Conservation (phyloP, 495 filamentous ascomycete species). For the Xylaria acuta region DNA sequence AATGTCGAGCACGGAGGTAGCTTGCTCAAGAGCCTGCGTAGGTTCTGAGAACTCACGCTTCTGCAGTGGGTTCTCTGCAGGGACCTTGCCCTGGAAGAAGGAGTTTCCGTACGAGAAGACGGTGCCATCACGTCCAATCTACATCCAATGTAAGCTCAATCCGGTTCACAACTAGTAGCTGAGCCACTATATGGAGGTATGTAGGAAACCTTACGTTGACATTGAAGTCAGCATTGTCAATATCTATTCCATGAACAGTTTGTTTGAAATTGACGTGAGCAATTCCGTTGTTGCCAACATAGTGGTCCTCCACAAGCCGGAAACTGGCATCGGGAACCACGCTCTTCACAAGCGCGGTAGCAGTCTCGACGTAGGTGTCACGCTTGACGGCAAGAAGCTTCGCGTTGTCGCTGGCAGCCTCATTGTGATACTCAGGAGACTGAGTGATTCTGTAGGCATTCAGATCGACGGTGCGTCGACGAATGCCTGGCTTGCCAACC, state of each 20-base stretch:
- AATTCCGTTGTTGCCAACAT: conserved; percentile 54
- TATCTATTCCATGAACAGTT: conserved; percentile 57
- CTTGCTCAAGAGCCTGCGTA: conserved; percentile 43
- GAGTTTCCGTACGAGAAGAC: conserved; percentile 55
- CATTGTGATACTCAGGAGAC: conserved; percentile 38
- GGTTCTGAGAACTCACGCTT: conserved; percentile 48
- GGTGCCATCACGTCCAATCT: conserved; percentile 47
- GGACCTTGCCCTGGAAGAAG: conserved; percentile 47
- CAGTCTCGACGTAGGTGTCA: conserved; percentile 42
- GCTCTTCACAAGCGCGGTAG: conserved; percentile 42
- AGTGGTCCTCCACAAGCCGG: conserved; percentile 52
- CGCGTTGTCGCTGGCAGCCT: conserved; percentile 28
- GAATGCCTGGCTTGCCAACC: conserved; percentile 32
- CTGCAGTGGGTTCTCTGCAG: conserved; percentile 37
- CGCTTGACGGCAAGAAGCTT: conserved; percentile 37
- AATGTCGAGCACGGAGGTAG: conserved; percentile 40
- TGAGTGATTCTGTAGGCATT: conserved; percentile 41
- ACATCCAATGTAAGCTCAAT: conserved; percentile 27
- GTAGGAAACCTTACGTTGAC: conserved; percentile 52
- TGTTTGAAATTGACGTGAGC: conserved; percentile 62
- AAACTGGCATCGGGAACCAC: conserved; percentile 42
- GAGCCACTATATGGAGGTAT: too few relatives aligned
- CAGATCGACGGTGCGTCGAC: conserved; percentile 43
- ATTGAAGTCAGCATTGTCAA: conserved; percentile 63
- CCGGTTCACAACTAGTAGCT: background rate